A percentile compares a stretch with the other conserved stretches of the same genome.
These are phyloP conservation scores for Thelephora aurantiotincta DNA, from an alignment of 768 basidiomycete genomes.

Conservation along the genomic window DNA sequence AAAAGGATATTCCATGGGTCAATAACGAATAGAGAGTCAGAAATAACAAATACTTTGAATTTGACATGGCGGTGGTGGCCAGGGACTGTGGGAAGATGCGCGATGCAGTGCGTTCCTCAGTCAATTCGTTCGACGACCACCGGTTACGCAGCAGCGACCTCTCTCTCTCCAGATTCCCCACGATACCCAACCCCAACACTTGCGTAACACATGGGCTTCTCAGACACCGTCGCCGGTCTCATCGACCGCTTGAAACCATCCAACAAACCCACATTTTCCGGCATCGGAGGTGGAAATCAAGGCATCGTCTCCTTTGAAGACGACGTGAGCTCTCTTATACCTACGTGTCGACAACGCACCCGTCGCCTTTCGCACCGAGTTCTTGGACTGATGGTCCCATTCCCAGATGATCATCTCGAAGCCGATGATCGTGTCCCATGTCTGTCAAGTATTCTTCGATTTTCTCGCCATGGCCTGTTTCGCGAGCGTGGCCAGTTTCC, in stretches of 20 bases:
- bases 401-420: slow-evolving; percentile 78
- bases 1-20: background rate
- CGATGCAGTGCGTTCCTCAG: background rate
- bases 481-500: slow-evolving; percentile 79
- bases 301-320: slow-evolving; percentile 47
- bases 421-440: slow-evolving; percentile 62
- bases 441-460: slow-evolving; percentile 80
- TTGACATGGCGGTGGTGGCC: background rate
- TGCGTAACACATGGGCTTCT: background rate
- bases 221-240: background rate
- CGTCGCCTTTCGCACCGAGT: slow-evolving; percentile 12
- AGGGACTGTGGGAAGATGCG: background rate
- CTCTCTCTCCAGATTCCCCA: background rate
- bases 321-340: slow-evolving; percentile 40
- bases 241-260: background rate
- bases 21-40: background rate
- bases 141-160: background rate
- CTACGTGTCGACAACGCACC: slow-evolving; percentile 24
- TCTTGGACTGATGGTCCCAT: slow-evolving; percentile 2
- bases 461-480: slow-evolving; percentile 89
- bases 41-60: background rate
- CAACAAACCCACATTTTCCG: slow-evolving; percentile 13
- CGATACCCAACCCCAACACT: background rate
- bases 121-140: background rate
- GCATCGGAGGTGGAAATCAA: slow-evolving; percentile 41